Base-by-base conservation (phyloP, 108 stramenopile species). In the Aurantiochytrium sp. region DNA sequence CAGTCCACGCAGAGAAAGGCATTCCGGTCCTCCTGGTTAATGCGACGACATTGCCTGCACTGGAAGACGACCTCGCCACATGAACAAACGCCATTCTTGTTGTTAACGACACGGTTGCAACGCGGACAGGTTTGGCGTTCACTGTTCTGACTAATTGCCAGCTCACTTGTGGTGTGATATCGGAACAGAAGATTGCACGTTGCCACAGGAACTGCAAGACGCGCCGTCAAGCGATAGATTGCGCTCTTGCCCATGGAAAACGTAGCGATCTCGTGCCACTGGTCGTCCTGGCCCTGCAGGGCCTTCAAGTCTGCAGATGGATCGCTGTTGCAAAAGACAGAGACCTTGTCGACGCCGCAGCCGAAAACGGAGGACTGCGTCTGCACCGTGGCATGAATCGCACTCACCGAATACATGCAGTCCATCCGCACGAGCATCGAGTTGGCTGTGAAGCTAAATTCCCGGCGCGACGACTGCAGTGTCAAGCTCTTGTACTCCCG, bases 1-100 rank as follows among this genome's bases (percentile, higher is more conserved):
- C 98, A 99, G 91, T 98, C 98, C 29, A 96, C 97, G 76, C 98
- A 99, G 12, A 99, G 89, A 87, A 99, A 98, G 44, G 97, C 97
- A 91, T 98, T 97, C 43, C 97, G 91, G 44, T 94, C 87, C 88
- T 97, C 97, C 90, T 99, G 98, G 87, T 97, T 98, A 88, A 99
- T 98, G 88, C 97, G 97, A 43, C 94, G 89, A 72, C 98, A 98
- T 90, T 96, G 95, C 58, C 97, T 91, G 90, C 98, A 98, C 90
- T 98, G 97, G 91, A 96, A 97, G 5, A 96, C 96, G 25, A 97
- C 97, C 88, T 98, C 98, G 12, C 98, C 98, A 89, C 98, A 98
- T 72, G 95, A 94, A 89, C 98, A 98, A 10, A 98, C 97, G 23
- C 93, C 98, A 90, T 97, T 97, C 60, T 96, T 96, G 91, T 98